phyloP scores from a whole-genome alignment of 257 asterid species.

The Rehmannia glutinosa region DNA sequence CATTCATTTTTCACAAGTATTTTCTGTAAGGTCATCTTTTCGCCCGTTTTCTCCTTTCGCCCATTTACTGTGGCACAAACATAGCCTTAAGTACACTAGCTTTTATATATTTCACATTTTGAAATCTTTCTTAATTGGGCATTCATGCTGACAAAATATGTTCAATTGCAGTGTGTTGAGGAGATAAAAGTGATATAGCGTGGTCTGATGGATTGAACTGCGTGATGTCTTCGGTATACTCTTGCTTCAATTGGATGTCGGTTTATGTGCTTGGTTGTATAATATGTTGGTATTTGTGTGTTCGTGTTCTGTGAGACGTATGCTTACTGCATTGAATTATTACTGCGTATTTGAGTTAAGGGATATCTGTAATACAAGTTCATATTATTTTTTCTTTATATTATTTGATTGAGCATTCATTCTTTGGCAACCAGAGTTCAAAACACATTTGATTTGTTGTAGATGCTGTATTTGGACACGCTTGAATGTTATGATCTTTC shows the following conservation, averaged over 20 bases:
- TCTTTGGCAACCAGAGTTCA: not conserved
- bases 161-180: constrained; percentile 35
- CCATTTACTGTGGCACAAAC: not conserved
- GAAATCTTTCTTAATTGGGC: not conserved
- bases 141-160: constrained; percentile 13
- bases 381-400: not conserved
- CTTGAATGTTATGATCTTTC: too few species aligned
- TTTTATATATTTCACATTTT: not conserved
- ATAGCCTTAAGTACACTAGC: not conserved
- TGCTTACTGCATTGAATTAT: not conserved
- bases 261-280: constrained; percentile 3
- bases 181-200: constrained; percentile 7
- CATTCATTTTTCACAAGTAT: not conserved
- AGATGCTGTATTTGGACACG: too few species aligned
- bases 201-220: constrained; percentile 8
- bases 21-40: not conserved
- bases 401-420: not conserved
- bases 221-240: not conserved
- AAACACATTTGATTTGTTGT: not conserved
- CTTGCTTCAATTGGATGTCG: constrained; percentile 10
- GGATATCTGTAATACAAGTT: constrained; percentile 1
- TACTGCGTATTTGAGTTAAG: not conserved
- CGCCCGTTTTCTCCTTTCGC: not conserved
- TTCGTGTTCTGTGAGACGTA: not conserved
- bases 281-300: constrained; percentile 7